Base-by-base conservation (phyloP, 306 rosid species). In the Dalbergia oliveri region DNA sequence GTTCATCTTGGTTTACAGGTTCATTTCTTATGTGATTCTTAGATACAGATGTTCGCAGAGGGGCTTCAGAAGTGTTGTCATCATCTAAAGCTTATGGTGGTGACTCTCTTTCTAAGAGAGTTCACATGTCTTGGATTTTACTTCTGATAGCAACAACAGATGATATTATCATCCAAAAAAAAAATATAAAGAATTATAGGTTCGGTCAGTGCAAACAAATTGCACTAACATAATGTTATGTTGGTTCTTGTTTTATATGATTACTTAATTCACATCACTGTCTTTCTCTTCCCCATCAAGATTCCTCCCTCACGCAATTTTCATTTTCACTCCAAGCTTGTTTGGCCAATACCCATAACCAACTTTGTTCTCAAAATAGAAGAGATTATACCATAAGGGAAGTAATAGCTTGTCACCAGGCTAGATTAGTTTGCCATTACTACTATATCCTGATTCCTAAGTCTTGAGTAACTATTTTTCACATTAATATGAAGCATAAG, bases 1-100 rank as follows among this genome's bases (percentile, higher is more conserved):
- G 70, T 95, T 93, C 91, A 87, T 93, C 76, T 79, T 95, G 86
- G 35, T 95, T 74, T 95, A 90, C 92, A 93, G 98, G 90, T 93
- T 95, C 80, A 85, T 91, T 84, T 93, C 99, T 76, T 95, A 95
- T 72, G 93, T 88, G 54, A 85, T 95, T 84, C 94, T 95, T 34
- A 86, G 97, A 86, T 91, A 83, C 82, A 89, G 91, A 83, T 95
- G 97, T 77, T 88, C 95, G 23, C 87, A 84, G 54, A 86, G 84
- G 63, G 83, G 87, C 33, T 77, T 88, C 66, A 90, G 57, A 75
- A 71, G 76, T 45, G 84, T 66, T 57, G 75, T 72, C 59, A 80
- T 79, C 83, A 49, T 81, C 81, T 88, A 85, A 71, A 76, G 65
- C n/a, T 72, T 51, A 39, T 76, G 65, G 81, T 79, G 72, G 41